Base-by-base conservation (phyloP, 345 rosid species). In the Sonneratia alba region DNA sequence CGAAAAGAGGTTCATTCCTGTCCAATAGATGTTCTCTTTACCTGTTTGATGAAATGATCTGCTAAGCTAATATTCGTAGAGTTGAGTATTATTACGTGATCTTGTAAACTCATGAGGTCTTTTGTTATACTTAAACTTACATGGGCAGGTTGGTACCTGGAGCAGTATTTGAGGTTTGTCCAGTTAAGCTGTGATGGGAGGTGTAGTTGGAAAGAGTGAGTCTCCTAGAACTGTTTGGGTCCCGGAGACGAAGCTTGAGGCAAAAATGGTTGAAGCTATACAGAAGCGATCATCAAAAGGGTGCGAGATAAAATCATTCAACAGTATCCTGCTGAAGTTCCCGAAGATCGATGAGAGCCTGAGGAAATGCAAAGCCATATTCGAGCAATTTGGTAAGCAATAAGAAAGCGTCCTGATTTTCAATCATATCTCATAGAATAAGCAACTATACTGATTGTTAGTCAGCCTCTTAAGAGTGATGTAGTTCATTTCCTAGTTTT, bases 281-380 rank as follows among this genome's bases (percentile, higher is more conserved):
- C 85, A 81, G 75, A 83, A 85, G 62, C 84, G 93, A 76, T 89
- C 88, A 73, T 75, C 87, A 49, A 69, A 62, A 79, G 98, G 95
- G 73, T 85, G 87, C 64, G 68, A 83, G 19, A 71, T 88, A 80
- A 89, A 86, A 81, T 94, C 97, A 6, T 91, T 94, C 84, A 90
- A 87, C 83, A 80, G 87, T 82, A 81, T 91, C 55, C 85, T 94
- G 80, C 83, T 94, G 77, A 94, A 94, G 76, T 94, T 94, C 78
- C 97, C 98, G 3, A 91, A 90, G 80, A 91, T 94, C 16, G 98
- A 94, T 37, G 81, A 83, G 51, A 84, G 87, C 79, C 85, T 91
- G 48, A 88, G 90, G 77, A 91, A 88, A 57, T 89, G 96, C 89
- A 89, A 88, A 84, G 82, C 84, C 56, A 94, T 87, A 38, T 94